These are phyloP conservation scores for Glaciozyma martinii DNA, from an alignment of 768 basidiomycete genomes.

Conservation along the genomic window DNA sequence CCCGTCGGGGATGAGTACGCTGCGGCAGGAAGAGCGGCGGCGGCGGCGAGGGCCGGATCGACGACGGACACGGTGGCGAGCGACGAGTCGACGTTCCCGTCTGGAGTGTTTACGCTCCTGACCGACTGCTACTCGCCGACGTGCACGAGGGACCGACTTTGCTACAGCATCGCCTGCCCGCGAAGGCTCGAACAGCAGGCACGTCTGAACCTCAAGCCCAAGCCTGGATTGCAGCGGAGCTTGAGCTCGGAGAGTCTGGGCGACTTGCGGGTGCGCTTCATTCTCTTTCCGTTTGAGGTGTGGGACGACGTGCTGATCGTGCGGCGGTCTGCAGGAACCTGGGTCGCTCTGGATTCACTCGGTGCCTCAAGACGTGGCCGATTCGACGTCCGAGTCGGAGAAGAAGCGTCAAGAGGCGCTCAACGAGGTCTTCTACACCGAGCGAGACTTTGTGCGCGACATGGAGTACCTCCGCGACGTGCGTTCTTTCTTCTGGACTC, in stretches of 20 bases:
- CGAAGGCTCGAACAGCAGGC: constrained; percentile 77
- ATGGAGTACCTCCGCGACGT: constrained; percentile 97
- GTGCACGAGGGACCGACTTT: constrained; percentile 84
- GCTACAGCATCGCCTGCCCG: constrained; percentile 96
- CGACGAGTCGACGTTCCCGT: constrained; percentile 51
- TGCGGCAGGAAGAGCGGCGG: background rate
- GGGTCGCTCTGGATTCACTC: constrained; percentile 93
- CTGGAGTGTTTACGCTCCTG: constrained; percentile 89
- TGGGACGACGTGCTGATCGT: constrained; percentile 25
- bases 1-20: constrained; percentile 1
- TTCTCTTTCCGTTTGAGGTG: background rate
- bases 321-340: constrained; percentile 48
- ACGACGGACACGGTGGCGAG: constrained; percentile 8
- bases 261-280: constrained; percentile 55
- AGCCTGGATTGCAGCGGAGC: constrained; percentile 69
- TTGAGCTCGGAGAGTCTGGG: constrained; percentile 70
- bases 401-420: constrained; percentile 96
- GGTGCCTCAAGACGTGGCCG: constrained; percentile 85
- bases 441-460: constrained; percentile 94
- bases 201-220: constrained; percentile 46
- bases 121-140: constrained; percentile 98
- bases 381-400: constrained; percentile 83
- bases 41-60: constrained; percentile 19
- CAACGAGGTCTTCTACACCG: constrained; percentile 89
- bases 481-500: constrained; percentile 36